Conservation (phyloP, 202 grass and related monocot genomes). For the Elaeis oleifera region DNA sequence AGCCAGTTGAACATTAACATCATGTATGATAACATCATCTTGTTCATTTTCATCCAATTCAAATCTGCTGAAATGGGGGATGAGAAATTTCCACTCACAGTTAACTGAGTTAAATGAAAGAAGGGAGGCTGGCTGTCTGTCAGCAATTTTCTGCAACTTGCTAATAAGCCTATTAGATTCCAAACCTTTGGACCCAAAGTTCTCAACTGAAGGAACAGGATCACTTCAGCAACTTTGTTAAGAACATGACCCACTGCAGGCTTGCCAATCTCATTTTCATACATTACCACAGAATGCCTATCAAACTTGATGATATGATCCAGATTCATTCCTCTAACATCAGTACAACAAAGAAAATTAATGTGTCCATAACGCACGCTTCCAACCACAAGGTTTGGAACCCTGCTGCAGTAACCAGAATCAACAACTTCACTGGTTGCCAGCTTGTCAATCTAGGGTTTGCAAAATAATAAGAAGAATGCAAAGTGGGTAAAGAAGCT, state of each 20-base stretch:
- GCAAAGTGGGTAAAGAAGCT: slow-evolving; percentile 40
- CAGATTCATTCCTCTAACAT: slow-evolving; percentile 66
- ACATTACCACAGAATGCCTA: slow-evolving; percentile 46
- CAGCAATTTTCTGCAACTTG: slow-evolving; percentile 24
- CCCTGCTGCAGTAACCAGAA: slow-evolving; percentile 59
- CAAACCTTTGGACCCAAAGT: slow-evolving; percentile 5
- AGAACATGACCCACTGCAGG: slow-evolving; percentile 62
- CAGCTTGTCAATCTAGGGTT: slow-evolving; percentile 50
- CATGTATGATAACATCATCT: slow-evolving; percentile 62
- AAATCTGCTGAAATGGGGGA: slow-evolving; percentile 94
- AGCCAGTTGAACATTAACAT: slow-evolving; percentile 34
- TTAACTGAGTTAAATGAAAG: slow-evolving; percentile 53
- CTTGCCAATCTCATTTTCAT: slow-evolving; percentile 56
- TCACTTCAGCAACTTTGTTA: slow-evolving; percentile 81
- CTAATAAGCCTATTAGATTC: slow-evolving; percentile 20
- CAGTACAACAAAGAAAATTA: slow-evolving; percentile 40
- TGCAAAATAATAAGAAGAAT: slow-evolving; percentile 57
- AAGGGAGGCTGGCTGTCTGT: slow-evolving; percentile 66
- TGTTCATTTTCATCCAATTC: slow-evolving; percentile 80
- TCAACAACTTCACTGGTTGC: slow-evolving; percentile 42
- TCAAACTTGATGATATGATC: slow-evolving; percentile 57
- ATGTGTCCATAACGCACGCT: slow-evolving; percentile 50
- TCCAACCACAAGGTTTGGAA: slow-evolving; percentile 60
- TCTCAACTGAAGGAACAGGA: slow-evolving; percentile 31
- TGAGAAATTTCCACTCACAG: slow-evolving; percentile 61